Evolutionary conservation across 345 rosid genomes (phyloP), one percentile per base, ranked within the genome.

Genomic region (Trapa incisa): DNA sequence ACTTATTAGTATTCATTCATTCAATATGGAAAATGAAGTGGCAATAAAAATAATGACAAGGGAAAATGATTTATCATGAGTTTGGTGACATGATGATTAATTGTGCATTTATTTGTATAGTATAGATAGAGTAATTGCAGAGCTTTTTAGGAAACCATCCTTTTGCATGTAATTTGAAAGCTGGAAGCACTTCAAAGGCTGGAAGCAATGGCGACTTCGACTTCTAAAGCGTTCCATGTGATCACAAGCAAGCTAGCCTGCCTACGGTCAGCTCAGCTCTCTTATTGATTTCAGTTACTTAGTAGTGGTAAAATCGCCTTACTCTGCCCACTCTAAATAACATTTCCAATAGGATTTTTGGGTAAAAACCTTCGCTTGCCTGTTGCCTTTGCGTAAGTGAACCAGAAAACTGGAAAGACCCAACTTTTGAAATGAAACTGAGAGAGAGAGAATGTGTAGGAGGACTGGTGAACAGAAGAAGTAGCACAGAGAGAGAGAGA

Each of bases 101-200:
- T 41, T 6, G 12, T 32, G 61, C 32, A 57, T 29, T 57, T 57
- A 57, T 29, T 57, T 17, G 5, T 54, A 22, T 22, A 22, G 29
- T 22, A 22, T 14, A 16, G 12, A 37, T 17, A 42, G 33, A 22
- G 32, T 2, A n/a, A 35, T 39, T 43, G 67, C 48, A 43, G 67
- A 43, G 45, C 66, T 58, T 58, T 35, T 58, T 33, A 29, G 38
- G 5, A 58, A 58, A 37, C 63, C 63, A 33, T 58, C 63, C 63
- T 58, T 33, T 58, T 58, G 16, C 38, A 58, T 58, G 63, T 32
- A 58, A 42, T n/a, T 43, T 29, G 35, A 43, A 65, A 63, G 45
- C 29, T 63, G 45, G 39, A 36, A 15, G 65, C 41, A 12, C 29
- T 22, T 22, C 29, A 22, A 22, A 22, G 29, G 29, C 29, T 22